Evolutionary conservation across 352 stramenopile genomes (phyloP), one percentile per base, ranked within the genome.

Genomic region (Globisporangium orthogonon): DNA sequence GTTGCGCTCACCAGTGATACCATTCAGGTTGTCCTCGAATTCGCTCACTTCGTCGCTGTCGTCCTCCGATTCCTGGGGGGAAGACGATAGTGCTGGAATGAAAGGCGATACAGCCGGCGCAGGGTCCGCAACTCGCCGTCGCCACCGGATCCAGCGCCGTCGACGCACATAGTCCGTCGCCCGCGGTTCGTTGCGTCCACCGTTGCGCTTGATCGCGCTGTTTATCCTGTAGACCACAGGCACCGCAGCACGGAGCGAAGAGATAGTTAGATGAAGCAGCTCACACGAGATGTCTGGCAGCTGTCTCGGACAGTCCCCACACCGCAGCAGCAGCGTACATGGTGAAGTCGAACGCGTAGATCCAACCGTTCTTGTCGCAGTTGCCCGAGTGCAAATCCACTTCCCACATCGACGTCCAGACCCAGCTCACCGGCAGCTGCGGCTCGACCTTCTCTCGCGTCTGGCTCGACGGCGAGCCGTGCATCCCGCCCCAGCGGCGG

Each of bases 301-400:
- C 23, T 23, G 23, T 23, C 23, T 23, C 23, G 23, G 23, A 1
- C 18, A 7, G 29, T 28, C 11, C 11, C 37, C 15, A 51, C 17
- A n/a, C 6, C 17, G 47, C 13, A 40, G 10, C 33, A 6, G 45
- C 33, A 13, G 2, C 59, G 9, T 73, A 79, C 73, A 83, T 86
- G 23, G 75, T 76, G 56, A 92, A 92, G 58, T 92, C 80, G 33
- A 89, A 86, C 29, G 78, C 83, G 58, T 90, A 92, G 11, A 77
- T 73, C 82, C 82, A 92, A 10, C 83, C 83, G 23, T 91, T 73
- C 4, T 57, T 54, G 50, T 91, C 80, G 51, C 80, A 86, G 3
- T 82, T 80, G 18, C 60, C 67, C 1, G 76, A 74, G 1, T 40
- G 62, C 52, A 69, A 72, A 50, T 92, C 83, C 4, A 90, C 48